These are phyloP conservation scores for Medicago ruthenica DNA, from an alignment of 306 rosid genomes.

Conservation along the genomic window DNA sequence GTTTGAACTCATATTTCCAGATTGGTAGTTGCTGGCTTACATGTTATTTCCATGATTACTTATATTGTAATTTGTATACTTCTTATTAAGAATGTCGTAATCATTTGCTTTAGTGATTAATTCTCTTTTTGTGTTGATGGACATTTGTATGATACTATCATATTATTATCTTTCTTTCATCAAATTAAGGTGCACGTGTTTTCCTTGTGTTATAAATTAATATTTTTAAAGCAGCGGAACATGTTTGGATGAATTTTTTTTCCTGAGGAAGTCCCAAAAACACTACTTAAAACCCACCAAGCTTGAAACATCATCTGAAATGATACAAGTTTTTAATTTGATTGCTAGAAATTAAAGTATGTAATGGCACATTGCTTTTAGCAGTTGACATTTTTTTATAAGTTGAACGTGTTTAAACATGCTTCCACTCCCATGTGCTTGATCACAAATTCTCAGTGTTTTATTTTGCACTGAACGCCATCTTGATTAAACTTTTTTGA, in stretches of 20 bases:
- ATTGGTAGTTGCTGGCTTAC: constrained; percentile 2
- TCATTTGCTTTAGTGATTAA: constrained; percentile 16
- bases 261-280: neutral
- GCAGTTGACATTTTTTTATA: neutral
- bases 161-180: constrained; percentile 25
- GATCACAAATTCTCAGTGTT: neutral
- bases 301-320: constrained; percentile 4
- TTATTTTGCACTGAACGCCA: constrained; percentile 40
- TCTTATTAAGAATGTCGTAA: neutral
- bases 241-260: constrained; percentile 25
- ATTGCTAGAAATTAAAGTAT: neutral
- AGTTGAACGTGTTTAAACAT: constrained; percentile 8
- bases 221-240: neutral
- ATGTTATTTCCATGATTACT: constrained; percentile 1
- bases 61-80: constrained; percentile 11
- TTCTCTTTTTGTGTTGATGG: constrained; percentile 6
- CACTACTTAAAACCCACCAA: constrained; percentile 4
- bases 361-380: constrained; percentile 11
- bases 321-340: neutral
- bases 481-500: constrained; percentile 46
- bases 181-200: neutral
- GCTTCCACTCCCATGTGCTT: neutral
- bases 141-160: neutral
- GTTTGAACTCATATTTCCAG: neutral
- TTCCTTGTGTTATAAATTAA: neutral